Conservation (phyloP, 2,329 filamentous ascomycete species). For the Colletotrichum sp. region DNA sequence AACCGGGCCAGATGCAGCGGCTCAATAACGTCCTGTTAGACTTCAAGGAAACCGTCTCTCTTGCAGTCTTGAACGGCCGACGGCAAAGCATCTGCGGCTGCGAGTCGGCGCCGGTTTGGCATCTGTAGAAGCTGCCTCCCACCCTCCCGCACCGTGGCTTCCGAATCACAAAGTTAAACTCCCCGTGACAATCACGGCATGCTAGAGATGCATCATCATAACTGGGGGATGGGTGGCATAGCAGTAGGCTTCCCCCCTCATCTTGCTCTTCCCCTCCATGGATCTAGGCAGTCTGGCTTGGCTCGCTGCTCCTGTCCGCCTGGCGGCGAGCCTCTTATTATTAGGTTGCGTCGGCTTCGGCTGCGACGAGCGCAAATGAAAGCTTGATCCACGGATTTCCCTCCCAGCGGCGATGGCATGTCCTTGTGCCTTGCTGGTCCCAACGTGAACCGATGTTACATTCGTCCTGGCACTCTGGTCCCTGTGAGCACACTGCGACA, state of each 20-base stretch:
- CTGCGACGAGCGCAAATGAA: background rate
- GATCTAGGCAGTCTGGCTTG: background rate
- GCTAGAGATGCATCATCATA: background rate
- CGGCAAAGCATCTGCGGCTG: background rate
- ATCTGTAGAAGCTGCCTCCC: background rate
- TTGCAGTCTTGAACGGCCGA: background rate
- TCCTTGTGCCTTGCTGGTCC: background rate
- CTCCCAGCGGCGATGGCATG: background rate
- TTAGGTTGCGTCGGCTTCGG: background rate
- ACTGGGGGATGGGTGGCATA: background rate
- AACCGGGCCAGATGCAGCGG: background rate
- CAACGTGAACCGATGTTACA: slow-evolving; percentile 4
- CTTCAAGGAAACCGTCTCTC: background rate
- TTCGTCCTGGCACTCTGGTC: slow-evolving; percentile 6
- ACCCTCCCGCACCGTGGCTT: background rate
- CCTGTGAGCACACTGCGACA: background rate
- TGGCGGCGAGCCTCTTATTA: background rate
- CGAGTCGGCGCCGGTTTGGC: background rate
- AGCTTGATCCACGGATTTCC: background rate
- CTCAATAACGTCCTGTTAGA: background rate
- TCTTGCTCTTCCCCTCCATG: background rate
- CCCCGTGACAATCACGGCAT: background rate
- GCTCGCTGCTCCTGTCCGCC: background rate
- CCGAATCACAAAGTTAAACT: background rate
- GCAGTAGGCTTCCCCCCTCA: background rate